Conservation (phyloP, 805 yeast genomes). For the Tetrapisispora pingtungensis region DNA sequence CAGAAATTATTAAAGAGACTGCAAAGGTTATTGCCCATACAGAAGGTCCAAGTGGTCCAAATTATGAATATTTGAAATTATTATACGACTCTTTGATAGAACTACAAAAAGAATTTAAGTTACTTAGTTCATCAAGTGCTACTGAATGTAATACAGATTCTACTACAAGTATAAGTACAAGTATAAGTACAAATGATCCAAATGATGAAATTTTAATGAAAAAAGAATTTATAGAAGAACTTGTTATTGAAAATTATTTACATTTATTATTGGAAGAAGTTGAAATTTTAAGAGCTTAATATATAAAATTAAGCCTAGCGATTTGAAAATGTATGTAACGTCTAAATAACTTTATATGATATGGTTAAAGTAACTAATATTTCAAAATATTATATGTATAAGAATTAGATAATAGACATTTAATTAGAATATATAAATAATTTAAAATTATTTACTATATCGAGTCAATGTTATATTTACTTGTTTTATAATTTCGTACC, state of each 20-base stretch:
- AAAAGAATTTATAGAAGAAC: not conserved
- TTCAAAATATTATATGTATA: too few species aligned
- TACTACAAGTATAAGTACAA: not conserved
- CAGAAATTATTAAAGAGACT: slow-evolving; percentile 50
- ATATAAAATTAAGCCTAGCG: not conserved
- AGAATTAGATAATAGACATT: too few species aligned
- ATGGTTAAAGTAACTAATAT: not conserved
- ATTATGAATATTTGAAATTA: slow-evolving; percentile 55
- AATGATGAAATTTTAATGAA: not conserved
- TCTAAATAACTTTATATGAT: too few species aligned
- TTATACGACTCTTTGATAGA: slow-evolving; percentile 41
- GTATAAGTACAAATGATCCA: not conserved
- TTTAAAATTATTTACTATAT: too few species aligned
- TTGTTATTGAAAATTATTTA: slow-evolving; percentile 14
- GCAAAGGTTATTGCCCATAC: slow-evolving; percentile 49
- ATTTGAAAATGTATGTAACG: not conserved
- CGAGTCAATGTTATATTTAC: not conserved
- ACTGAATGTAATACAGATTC: not conserved
- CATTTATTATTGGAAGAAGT: slow-evolving; percentile 28
- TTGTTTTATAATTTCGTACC: not conserved
- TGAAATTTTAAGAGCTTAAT: slow-evolving; percentile 5
- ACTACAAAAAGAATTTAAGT: slow-evolving; percentile 14
- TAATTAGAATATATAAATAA: too few species aligned
- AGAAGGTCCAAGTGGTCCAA: slow-evolving; percentile 75
- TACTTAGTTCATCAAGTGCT: not conserved